These are phyloP conservation scores for Castanea mollissima DNA, from an alignment of 306 rosid genomes.

Conservation along the genomic window DNA sequence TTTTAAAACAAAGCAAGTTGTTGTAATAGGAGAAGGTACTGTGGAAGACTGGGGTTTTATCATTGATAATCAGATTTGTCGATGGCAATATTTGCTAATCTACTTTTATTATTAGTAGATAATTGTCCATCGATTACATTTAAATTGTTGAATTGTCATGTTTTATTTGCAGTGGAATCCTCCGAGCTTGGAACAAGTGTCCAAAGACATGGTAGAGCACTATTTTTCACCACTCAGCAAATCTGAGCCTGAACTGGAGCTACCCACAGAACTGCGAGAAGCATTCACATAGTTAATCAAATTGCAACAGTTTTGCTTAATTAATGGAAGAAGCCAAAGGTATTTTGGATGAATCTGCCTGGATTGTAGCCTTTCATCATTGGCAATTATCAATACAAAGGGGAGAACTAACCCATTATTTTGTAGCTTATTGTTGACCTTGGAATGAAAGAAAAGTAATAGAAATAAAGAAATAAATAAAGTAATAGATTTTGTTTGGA, in stretches of 20 bases:
- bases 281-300: slow-evolving; percentile 42
- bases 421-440: background rate
- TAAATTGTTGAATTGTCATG: background rate
- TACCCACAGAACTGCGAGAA: slow-evolving; percentile 68
- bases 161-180: slow-evolving; percentile 83
- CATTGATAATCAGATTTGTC: background rate
- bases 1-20: too few species aligned
- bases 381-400: background rate
- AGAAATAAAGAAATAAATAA: background rate
- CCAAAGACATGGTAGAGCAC: slow-evolving; percentile 74
- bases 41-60: background rate
- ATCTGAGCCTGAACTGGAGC: slow-evolving; percentile 68
- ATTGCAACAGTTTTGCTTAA: too few species aligned
- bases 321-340: background rate
- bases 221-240: slow-evolving; percentile 65
- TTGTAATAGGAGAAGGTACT: too few species aligned
- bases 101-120: background rate
- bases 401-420: background rate
- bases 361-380: background rate
- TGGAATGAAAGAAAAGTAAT: background rate
- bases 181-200: slow-evolving; percentile 73
- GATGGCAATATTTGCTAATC: background rate
- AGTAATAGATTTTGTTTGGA: background rate
- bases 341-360: slow-evolving; percentile 1
- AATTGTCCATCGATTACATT: background rate